Base-by-base conservation (phyloP, 2,329 filamentous ascomycete genomes). In the Paramyrothecium sp. region DNA sequence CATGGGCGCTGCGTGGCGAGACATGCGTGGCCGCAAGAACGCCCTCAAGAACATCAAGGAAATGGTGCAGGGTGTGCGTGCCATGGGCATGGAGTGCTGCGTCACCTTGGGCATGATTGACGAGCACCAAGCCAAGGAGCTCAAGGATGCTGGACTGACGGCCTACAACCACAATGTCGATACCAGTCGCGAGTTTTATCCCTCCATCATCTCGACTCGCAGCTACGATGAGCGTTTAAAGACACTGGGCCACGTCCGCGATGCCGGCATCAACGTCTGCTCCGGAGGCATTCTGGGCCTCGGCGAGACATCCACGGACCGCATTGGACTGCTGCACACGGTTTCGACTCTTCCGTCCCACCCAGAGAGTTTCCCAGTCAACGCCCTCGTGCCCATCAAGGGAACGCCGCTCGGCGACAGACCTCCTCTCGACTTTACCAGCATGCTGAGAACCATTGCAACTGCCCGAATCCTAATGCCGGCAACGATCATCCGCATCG, bases 101-200 rank as follows among this genome's bases (percentile, higher is more conserved):
- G 92, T 97, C n/a, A 97, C 92, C 2, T 82, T 97, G 20, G 92
- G 92, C 65, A 96, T 96, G 92, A 92, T 97, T 65, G 91, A 96
- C 72, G 82, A 80, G 7, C 79, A 81, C 63, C 92, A 96, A 78
- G 92, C 92, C 26, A 84, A 84, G 68, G 90, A 95, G 76, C 82
- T 97, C 62, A 92, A 92, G 70, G 86, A 86, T 2, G 92, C 92
- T 0, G 92, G 92, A 0, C 75, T 97, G 66, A 96, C 92, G 17
- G 92, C 92, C 1, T 96, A 97, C 75, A 97, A 97, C 76, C 92
- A 97, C 81, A 97, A 97, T 71, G 82, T 97, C 62, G 92, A 97
- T 75, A 97, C 92, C 1, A 92, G 88, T 56, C 84, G 92, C 64
- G 92, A 96, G 76, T 92, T 92, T 73, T 96, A 97, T 69, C 91